These are phyloP conservation scores for Choricystis sp. DNA, from an alignment of 139 green algal species.

Conservation along the genomic window DNA sequence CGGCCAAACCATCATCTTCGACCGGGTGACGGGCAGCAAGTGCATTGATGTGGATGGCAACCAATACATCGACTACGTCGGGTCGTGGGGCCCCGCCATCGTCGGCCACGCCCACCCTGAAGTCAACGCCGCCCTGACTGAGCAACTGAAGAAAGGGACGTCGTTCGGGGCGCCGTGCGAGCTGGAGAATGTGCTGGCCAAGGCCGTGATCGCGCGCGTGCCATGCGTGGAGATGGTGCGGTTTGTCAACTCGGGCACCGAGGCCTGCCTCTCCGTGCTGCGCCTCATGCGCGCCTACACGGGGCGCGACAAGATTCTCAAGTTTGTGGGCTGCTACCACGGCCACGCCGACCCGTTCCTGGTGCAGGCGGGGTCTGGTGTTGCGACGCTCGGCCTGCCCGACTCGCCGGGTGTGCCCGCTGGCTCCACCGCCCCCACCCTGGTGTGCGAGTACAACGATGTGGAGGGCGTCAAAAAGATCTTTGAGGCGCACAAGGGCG, in stretches of 20 bases:
- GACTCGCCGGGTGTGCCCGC: slow-evolving; percentile 80
- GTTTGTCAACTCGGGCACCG: slow-evolving; percentile 92
- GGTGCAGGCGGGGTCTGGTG: slow-evolving; percentile 85
- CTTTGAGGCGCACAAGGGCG: slow-evolving; percentile 87
- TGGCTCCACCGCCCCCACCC: slow-evolving; percentile 42
- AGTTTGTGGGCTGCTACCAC: slow-evolving; percentile 99
- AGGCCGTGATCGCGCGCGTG: slow-evolving; percentile 94
- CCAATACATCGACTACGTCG: slow-evolving; percentile 93
- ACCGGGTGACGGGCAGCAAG: slow-evolving; percentile 87
- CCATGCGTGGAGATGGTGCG: slow-evolving; percentile 97
- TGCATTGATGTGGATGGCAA: slow-evolving; percentile 85
- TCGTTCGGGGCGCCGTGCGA: slow-evolving; percentile 92
- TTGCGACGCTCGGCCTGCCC: slow-evolving; percentile 91
- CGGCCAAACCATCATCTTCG: slow-evolving; percentile 92
- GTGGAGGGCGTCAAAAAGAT: slow-evolving; percentile 47
- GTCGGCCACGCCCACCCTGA: slow-evolving; percentile 84
- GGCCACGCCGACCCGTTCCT: slow-evolving; percentile 92
- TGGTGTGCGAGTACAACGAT: slow-evolving; percentile 53
- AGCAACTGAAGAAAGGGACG: slow-evolving; percentile 90
- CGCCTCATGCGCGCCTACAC: slow-evolving; percentile 97
- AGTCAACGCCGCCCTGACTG: slow-evolving; percentile 78
- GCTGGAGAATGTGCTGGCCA: slow-evolving; percentile 92
- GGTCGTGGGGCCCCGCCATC: slow-evolving; percentile 94
- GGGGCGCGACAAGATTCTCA: slow-evolving; percentile 89
- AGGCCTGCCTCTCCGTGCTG: slow-evolving; percentile 96